Conservation (phyloP, 768 basidiomycete species). For the Dioszegia hungarica region DNA sequence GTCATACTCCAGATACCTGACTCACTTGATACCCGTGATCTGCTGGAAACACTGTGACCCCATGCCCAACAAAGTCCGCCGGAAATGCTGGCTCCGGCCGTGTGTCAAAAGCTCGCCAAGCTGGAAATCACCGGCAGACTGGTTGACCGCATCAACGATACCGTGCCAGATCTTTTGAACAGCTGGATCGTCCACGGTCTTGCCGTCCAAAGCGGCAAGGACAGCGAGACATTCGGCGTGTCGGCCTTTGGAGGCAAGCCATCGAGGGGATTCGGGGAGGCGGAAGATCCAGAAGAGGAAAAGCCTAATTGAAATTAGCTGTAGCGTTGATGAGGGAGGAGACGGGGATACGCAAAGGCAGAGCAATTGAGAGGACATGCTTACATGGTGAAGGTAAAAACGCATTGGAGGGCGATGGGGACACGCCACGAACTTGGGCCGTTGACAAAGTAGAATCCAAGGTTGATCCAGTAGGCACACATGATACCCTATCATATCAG, state of each 20-base stretch:
- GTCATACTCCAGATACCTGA: too few relatives aligned
- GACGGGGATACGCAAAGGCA: not conserved
- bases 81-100: slow-evolving; percentile 61
- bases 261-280: slow-evolving; percentile 48
- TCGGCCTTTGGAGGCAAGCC: slow-evolving; percentile 59
- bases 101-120: slow-evolving; percentile 58
- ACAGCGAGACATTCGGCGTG: slow-evolving; percentile 59
- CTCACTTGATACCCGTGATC: slow-evolving; percentile 51
- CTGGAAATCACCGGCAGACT: slow-evolving; percentile 46
- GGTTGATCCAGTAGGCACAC: slow-evolving; percentile 65
- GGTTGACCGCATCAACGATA: slow-evolving; percentile 55
- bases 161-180: slow-evolving; percentile 55
- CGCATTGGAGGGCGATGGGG: slow-evolving; percentile 60
- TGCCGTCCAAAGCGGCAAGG: slow-evolving; percentile 60
- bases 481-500: slow-evolving; percentile 51
- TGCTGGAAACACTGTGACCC: slow-evolving; percentile 65
- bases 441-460: slow-evolving; percentile 59
- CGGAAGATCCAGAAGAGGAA: slow-evolving; percentile 45
- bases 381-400: slow-evolving; percentile 57
- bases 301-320: slow-evolving; percentile 18
- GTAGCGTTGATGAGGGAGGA: slow-evolving; percentile 23
- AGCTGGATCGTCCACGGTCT: slow-evolving; percentile 52
- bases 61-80: slow-evolving; percentile 58
- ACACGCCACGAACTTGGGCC: slow-evolving; percentile 60
- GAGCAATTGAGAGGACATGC: not conserved